phyloP scores from a whole-genome alignment of 805 yeast genomes.

The Cyberlindnera maritima region DNA sequence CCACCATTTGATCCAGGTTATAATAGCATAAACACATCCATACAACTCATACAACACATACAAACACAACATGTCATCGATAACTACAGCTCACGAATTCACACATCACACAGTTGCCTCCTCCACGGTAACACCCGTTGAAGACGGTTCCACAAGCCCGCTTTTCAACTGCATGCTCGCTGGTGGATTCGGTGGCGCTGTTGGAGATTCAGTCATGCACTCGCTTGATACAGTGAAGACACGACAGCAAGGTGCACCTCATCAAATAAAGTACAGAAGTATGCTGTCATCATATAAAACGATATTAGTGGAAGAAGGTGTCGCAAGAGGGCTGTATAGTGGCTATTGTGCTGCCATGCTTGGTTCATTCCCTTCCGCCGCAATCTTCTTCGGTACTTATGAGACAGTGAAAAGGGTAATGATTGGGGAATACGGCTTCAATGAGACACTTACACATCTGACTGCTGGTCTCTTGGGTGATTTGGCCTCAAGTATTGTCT shows the following conservation, averaged over 20 bases:
- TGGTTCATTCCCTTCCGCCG: conserved; percentile 93
- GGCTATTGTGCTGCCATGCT: conserved; percentile 91
- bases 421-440: conserved; percentile 58
- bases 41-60: not conserved
- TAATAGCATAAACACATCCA: not conserved
- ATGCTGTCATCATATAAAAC: conserved; percentile 76
- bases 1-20: not conserved
- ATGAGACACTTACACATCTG: conserved; percentile 79
- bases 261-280: conserved; percentile 60
- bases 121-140: conserved; percentile 17
- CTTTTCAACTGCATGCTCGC: conserved; percentile 69
- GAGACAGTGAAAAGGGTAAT: conserved; percentile 74
- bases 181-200: conserved; percentile 92
- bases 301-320: conserved; percentile 81
- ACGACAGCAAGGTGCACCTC: conserved; percentile 92
- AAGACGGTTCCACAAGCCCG: conserved; percentile 30
- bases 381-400: conserved; percentile 90
- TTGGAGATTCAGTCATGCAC: conserved; percentile 93
- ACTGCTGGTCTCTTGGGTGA: conserved; percentile 94
- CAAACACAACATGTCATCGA: conserved; percentile 12
- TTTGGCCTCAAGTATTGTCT: conserved; percentile 79
- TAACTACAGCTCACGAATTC: conserved; percentile 11
- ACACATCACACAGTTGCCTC: conserved; percentile 16
- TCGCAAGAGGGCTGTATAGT: conserved; percentile 80
- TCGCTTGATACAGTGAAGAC: conserved; percentile 96